Base-by-base conservation (phyloP, 345 rosid genomes). In the Boechera stricta region DNA sequence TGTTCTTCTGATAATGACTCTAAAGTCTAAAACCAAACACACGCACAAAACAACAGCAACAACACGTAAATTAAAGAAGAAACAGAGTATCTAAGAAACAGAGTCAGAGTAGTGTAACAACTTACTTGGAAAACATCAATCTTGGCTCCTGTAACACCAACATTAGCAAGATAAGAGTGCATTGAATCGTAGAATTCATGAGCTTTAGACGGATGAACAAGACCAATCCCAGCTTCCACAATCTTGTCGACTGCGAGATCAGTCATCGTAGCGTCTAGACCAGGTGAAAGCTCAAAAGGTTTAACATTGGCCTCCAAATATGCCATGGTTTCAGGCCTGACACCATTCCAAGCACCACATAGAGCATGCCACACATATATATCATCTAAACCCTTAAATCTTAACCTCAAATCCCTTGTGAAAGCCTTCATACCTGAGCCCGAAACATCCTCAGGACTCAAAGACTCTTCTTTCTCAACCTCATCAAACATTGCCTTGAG, bases 341-440 rank as follows among this genome's bases (percentile, higher is more conserved):
- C 91, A 73, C 98, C 97, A 63, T 86, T 91, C 98, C 98, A 93
- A 13, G 91, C 94, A 49, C 98, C 98, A 66, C 96, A 90, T 0
- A 93, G 88, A 26, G 97, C 92, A 57, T 91, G 96, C 94, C 97
- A 91, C 61, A 91, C 92, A 16, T 73, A 79, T 24, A 79, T 86
- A 49, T 90, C 94, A 74, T 91, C 92, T 72, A 91, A 77, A 24
- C 87, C 83, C 69, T 84, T 82, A 69, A 91, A 93, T 51, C 77
- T 83, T 28, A 60, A 58, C 76, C 92, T 91, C 78, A 93, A 78
- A 77, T 93, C 97, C 47, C 73, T 76, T 8, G 87, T 81, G 69
- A 93, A 86, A 18, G 90, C 93, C 79, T 79, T 74, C 83, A 93
- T 54, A 21, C 96, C 97, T 39, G 62, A 55, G 6, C 67, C 72